Percentiles rank a stretch among this genome's conserved stretches.
These are phyloP conservation scores for Termitomyces bulborhizus DNA, from an alignment of 768 basidiomycete genomes.

Conservation along the genomic window DNA sequence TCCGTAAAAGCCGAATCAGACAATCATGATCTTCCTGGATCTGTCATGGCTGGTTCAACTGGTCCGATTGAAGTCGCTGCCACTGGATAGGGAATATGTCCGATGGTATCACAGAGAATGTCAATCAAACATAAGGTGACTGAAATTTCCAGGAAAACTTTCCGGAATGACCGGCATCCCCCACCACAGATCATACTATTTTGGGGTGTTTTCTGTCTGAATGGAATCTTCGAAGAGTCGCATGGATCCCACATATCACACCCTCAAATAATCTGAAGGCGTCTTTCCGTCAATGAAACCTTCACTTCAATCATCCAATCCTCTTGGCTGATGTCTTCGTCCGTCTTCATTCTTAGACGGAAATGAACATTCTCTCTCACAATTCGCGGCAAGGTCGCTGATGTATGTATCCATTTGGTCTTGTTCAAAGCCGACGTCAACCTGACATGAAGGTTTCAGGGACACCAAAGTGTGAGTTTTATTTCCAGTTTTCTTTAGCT, in stretches of 20 bases:
- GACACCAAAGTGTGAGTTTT: conserved; percentile 15
- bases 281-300: background rate
- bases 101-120: conserved; percentile 14
- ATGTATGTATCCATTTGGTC: conserved; percentile 9
- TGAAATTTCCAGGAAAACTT: background rate
- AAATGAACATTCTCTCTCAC: conserved; percentile 6
- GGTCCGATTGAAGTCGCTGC: conserved; percentile 2
- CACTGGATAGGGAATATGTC: background rate
- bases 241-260: background rate
- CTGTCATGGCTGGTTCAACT: too few species aligned
- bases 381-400: conserved; percentile 7
- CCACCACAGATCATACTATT: background rate
- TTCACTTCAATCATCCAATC: background rate
- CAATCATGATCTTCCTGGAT: too few species aligned
- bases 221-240: background rate
- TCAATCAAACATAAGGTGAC: conserved; percentile 7
- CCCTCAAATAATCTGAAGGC: background rate
- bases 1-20: background rate
- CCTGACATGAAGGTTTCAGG: conserved; percentile 28
- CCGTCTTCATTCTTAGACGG: background rate
- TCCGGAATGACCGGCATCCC: conserved; percentile 10
- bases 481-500: conserved; percentile 18
- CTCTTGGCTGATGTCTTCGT: background rate
- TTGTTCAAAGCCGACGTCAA: conserved; percentile 11
- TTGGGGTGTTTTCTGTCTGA: background rate